Base-by-base conservation (phyloP, 495 filamentous ascomycete species). In the Pseudevernia furfuracea region DNA sequence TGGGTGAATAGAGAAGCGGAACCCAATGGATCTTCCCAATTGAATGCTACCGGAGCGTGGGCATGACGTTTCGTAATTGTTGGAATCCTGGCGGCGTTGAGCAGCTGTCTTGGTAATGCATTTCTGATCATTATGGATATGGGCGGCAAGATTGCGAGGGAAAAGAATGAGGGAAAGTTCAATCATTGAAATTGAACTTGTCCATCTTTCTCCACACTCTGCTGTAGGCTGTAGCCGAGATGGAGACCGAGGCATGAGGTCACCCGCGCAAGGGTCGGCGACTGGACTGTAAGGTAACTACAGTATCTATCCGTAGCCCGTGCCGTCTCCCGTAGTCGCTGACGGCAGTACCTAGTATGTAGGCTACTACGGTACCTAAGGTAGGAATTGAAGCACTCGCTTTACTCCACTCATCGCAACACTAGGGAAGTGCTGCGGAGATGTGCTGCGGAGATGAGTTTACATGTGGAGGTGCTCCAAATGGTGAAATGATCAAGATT, bases 21-120 rank as follows among this genome's bases (percentile, higher is more conserved):
- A 36, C 78, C 81, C 43, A 97, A 80, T 17, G 94, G 94, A 73
- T 98, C 95, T 71, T 95, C 82, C 95, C 94, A 98, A 74, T 93
- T 84, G 75, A 97, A 97, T 19, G 78, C 71, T 44, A 79, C 83
- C 53, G 79, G 75, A 39, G 82, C 77, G 62, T 83, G 83, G 25
- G 76, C 77, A 75, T 77, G 77, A 48, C 81, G 77, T 61, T 61
- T 68, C 17, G 63, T 53, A 38, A 66, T 25, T 43, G 25, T 23
- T 19, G 25, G 10, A 34, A 23, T 37, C 34, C 49, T 64, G 37
- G 49, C 56, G 39, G 32, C 14, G 19, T 64, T 39, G 43, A 19
- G 43, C 30, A 62, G 62, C 46, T 53, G 60, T 41, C 32, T 66
- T 62, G 28, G 60, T n/a, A 61, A 52, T 23, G 62, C 43, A 30